A percentile compares a stretch with the other conserved stretches of the same genome.
These are phyloP conservation scores for Polytrichum formosum DNA, from an alignment of 225 moss, liverwort and hornwort genomes.

Conservation along the genomic window DNA sequence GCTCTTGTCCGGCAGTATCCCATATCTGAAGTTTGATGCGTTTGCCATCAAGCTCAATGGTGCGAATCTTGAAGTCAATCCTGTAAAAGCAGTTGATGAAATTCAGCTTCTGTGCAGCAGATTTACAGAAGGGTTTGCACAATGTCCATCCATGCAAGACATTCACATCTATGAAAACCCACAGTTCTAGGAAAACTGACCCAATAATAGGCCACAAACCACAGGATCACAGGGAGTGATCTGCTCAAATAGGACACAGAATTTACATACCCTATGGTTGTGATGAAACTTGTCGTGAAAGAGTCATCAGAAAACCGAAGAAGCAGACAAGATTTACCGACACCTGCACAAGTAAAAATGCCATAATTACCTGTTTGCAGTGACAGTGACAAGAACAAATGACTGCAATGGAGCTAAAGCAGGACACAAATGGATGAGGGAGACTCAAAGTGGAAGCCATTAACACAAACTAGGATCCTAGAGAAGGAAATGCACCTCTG, in stretches of 20 bases:
- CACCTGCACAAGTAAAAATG: slow-evolving; percentile 50
- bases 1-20: slow-evolving; percentile 99
- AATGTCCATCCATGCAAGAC: no score
- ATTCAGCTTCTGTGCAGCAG: not conserved
- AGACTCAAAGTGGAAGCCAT: not conserved
- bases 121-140: not conserved
- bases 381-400: slow-evolving; percentile 1
- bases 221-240: no score
- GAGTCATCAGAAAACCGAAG: slow-evolving; percentile 98
- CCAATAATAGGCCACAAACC: no score
- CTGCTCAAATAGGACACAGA: not conserved
- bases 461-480: not conserved
- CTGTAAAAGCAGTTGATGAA: slow-evolving; percentile 27
- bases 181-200: no score
- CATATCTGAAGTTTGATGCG: slow-evolving; percentile 99
- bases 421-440: not conserved
- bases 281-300: slow-evolving; percentile 97
- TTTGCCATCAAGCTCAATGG: slow-evolving; percentile 95
- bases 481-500: not conserved
- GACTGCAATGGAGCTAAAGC: not conserved
- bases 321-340: slow-evolving; percentile 92
- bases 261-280: slow-evolving; percentile 79
- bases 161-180: no score
- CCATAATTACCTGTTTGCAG: slow-evolving; percentile 16
- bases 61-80: slow-evolving; percentile 97